A percentile compares a stretch with the other conserved stretches of the same genome.
These are phyloP conservation scores for Simmondsia chinensis DNA, from an alignment of 148 eudicot species.

Conservation along the genomic window DNA sequence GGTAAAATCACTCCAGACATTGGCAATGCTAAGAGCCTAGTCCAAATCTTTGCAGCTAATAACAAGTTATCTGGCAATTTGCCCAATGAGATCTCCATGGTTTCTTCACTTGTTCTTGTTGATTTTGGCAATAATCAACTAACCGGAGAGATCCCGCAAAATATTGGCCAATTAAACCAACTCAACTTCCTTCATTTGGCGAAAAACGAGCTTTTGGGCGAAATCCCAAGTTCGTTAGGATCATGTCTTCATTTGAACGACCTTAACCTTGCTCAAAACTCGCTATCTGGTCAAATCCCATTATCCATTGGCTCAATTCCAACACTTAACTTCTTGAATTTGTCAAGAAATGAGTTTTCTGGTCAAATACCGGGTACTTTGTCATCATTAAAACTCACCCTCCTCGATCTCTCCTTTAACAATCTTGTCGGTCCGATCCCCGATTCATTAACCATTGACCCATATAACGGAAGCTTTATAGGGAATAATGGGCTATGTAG, in stretches of 20 bases:
- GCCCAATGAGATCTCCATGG: conserved; percentile 46
- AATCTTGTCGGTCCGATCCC: conserved; percentile 61
- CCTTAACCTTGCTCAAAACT: conserved; percentile 52
- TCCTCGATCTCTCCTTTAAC: conserved; percentile 70
- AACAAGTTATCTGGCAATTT: conserved; percentile 56
- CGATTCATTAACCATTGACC: conserved; percentile 33
- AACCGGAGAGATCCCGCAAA: conserved; percentile 38
- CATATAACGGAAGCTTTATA: conserved; percentile 50
- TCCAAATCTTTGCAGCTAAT: conserved; percentile 21
- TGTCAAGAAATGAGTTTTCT: conserved; percentile 55
- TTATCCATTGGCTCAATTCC: conserved; percentile 49
- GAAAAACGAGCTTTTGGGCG: conserved; percentile 47
- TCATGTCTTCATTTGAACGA: conserved; percentile 50
- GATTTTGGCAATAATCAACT: conserved; percentile 50
- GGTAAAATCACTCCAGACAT: conserved; percentile 51
- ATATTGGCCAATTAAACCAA: conserved; percentile 37
- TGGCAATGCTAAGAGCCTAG: conserved; percentile 40
- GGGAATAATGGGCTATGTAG: conserved; percentile 84
- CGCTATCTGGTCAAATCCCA: conserved; percentile 58
- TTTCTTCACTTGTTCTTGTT: conserved; percentile 21
- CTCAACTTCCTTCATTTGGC: conserved; percentile 45
- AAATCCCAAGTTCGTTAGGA: conserved; percentile 50
- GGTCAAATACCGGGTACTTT: conserved; percentile 60
- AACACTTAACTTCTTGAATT: conserved; percentile 49
- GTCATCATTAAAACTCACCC: conserved; percentile 50